Percentiles rank a stretch among this genome's conserved stretches.
Evolutionary conservation across 1,284 basidiomycete species (phyloP).

Genomic region (Fomes fomentarius): DNA sequence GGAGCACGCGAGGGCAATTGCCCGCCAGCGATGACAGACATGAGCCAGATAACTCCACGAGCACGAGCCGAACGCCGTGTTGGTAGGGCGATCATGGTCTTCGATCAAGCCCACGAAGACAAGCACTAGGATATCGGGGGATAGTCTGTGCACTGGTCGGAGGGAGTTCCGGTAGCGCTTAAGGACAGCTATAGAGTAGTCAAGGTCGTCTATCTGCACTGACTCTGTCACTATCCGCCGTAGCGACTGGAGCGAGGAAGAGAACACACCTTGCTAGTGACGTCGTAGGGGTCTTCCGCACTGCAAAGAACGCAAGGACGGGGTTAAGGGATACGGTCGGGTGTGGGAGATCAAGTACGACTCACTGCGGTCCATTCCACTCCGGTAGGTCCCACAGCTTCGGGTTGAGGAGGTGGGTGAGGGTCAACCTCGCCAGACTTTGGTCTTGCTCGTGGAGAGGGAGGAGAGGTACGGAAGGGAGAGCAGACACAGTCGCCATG

Average conservation of each 20-base stretch:
- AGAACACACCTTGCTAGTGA: constrained; percentile 23
- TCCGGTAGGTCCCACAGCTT: constrained; percentile 34
- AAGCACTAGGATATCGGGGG: constrained; percentile 32
- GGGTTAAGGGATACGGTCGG: neutral
- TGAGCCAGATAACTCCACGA: constrained; percentile 31
- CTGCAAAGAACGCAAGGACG: constrained; percentile 8
- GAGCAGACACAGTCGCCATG: constrained; percentile 14
- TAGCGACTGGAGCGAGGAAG: neutral
- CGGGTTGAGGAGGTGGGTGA: constrained; percentile 29
- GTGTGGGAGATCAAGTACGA: constrained; percentile 7
- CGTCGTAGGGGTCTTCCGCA: constrained; percentile 11
- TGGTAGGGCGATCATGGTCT: constrained; percentile 26
- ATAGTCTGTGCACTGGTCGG: constrained; percentile 31
- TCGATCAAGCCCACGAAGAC: constrained; percentile 29
- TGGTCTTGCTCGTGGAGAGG: neutral
- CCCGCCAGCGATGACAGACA: constrained; percentile 34
- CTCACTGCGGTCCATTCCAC: constrained; percentile 31
- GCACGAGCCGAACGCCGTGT: constrained; percentile 28
- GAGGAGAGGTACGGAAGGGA: neutral
- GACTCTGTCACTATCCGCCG: neutral
- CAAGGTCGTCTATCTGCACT: constrained; percentile 29
- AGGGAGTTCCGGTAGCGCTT: constrained; percentile 35
- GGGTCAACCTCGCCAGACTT: constrained; percentile 21
- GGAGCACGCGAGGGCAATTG: constrained; percentile 30
- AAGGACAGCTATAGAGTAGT: constrained; percentile 32